Evolutionary conservation across 345 rosid species (phyloP).

Genomic region (Rhodamnia argentea): DNA sequence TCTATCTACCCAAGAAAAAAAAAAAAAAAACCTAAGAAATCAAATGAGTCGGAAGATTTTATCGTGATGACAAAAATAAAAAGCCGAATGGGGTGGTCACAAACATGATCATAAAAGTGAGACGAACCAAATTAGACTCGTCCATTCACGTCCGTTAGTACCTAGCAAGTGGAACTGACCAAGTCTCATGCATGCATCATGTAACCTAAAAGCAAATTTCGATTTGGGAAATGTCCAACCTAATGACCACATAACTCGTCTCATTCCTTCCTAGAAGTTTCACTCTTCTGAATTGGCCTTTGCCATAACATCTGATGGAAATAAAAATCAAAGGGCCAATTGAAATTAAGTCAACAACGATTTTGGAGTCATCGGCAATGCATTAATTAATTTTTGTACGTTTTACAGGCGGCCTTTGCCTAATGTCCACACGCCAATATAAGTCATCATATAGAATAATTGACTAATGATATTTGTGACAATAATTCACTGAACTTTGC

Average conservation of each 20-base stretch:
- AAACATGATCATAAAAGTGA: neutral
- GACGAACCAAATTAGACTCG: neutral
- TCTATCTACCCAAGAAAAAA: too few species aligned
- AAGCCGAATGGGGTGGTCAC: fast-evolving
- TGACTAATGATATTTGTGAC: neutral
- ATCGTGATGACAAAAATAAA: fast-evolving
- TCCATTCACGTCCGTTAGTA: neutral
- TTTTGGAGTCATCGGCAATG: neutral
- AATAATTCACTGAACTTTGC: neutral
- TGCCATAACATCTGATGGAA: neutral
- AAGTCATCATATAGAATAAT: neutral
- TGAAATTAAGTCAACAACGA: neutral
- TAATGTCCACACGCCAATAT: neutral
- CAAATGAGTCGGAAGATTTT: neutral
- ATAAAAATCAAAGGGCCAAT: neutral
- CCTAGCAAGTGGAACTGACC: neutral
- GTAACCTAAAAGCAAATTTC: neutral
- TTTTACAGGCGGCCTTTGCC: neutral
- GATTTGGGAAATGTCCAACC: neutral
- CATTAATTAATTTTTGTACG: neutral
- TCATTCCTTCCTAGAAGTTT: neutral
- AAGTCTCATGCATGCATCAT: neutral
- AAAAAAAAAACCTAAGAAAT: too few species aligned
- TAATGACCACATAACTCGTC: neutral
- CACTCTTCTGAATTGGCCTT: neutral